Base-by-base conservation (phyloP, 1,139 yeast species). In the Eremothecium coryli region DNA sequence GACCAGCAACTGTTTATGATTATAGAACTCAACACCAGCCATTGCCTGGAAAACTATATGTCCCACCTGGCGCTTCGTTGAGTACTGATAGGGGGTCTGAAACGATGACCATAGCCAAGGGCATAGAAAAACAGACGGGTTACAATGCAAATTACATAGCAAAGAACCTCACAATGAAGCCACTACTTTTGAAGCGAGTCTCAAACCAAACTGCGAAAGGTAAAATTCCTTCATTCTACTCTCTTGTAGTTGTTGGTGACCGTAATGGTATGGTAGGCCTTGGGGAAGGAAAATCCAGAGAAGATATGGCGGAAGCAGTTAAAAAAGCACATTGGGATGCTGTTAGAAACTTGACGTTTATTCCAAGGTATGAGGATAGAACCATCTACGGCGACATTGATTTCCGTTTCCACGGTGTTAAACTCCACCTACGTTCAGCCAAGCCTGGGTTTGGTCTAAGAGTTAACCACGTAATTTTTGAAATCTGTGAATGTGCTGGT, bases 361-460 rank as follows among this genome's bases (percentile, higher is more conserved):
- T 93, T 36, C 93, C 95, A 36, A 72, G 95, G 46, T 80, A 82
- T 55, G 96, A 90, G 60, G 72, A 85, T 50, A 74, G 98, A 65
- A 90, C 99, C 22, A 81, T 93, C 38, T 74, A 77, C 53, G 95
- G 95, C 38, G 79, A 82, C 44, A 70, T 90, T 38, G 81, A 81
- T 45, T 70, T 78, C 62, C 85, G 88, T 56, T 85, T 66, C 62
- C 95, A 86, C 52, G 93, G 96, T 22, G 93, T 88, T 34, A 74
- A 79, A 50, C 68, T 90, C 47, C 76, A 78, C 50, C 65, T 90
- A 48, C 74, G 88, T 52, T 76, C 95, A 3, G 90, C 95, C 1
- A 93, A 95, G 25, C 79, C 94, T 2, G 97, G 97, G 47, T 82
- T 84, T 46, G 99, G 99, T 22, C 70, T 90, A 41, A 73, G 97